These are phyloP conservation scores for Hemileccinum rubropunctum DNA, from an alignment of 768 basidiomycete species.

Conservation along the genomic window DNA sequence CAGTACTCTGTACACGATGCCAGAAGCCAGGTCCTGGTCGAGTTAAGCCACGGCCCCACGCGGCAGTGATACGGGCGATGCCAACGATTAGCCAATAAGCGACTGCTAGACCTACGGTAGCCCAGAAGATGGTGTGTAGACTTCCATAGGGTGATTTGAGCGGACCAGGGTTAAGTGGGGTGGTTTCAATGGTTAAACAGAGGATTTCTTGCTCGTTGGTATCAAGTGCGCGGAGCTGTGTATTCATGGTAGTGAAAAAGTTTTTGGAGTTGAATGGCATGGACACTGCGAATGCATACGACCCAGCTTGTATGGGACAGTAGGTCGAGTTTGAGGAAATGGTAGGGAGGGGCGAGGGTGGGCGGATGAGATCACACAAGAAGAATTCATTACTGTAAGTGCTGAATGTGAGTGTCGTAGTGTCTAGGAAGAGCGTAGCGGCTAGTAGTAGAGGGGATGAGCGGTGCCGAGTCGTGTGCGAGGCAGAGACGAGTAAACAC, in stretches of 20 bases:
- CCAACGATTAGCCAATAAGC: conserved; percentile 83
- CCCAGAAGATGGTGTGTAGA: conserved; percentile 69
- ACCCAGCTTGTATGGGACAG: conserved; percentile 79
- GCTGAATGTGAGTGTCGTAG: conserved; percentile 74
- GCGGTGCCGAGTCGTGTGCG: neutral
- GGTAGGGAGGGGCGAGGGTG: conserved; percentile 66
- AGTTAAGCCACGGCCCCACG: conserved; percentile 71
- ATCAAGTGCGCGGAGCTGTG: conserved; percentile 86
- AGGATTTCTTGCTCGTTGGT: conserved; percentile 77
- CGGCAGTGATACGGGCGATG: conserved; percentile 77
- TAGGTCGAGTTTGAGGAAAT: conserved; percentile 41
- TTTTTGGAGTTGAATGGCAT: conserved; percentile 65
- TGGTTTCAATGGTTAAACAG: conserved; percentile 76
- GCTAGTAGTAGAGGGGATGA: conserved; percentile 11
- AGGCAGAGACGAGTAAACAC: conserved; percentile 21
- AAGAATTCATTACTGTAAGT: conserved; percentile 69
- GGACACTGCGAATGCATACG: conserved; percentile 76
- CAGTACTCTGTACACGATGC: conserved; percentile 75
- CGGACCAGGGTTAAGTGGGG: conserved; percentile 65
- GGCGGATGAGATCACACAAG: conserved; percentile 76
- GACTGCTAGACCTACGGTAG: conserved; percentile 66
- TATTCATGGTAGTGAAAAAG: conserved; percentile 79
- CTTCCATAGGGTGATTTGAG: conserved; percentile 59
- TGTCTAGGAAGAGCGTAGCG: conserved; percentile 88
- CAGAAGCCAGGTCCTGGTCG: conserved; percentile 61